Base-by-base conservation (phyloP, 805 yeast species). In the Kluyveromyces nonfermentans region DNA sequence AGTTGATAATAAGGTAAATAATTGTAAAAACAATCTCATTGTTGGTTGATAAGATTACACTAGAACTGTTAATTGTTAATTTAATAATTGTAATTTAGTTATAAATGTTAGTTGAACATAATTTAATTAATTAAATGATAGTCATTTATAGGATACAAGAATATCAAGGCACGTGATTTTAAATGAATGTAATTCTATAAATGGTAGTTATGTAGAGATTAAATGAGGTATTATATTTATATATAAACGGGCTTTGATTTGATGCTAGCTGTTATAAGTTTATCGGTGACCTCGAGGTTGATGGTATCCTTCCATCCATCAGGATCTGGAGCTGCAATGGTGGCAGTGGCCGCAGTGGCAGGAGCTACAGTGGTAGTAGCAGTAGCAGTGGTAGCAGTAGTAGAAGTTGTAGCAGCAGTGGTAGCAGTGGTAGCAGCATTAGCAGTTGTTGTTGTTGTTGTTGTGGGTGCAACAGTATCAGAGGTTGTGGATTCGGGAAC, bases 161-260 rank as follows among this genome's bases (percentile, higher is more conserved):
- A n/a, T n/a, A n/a, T n/a, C n/a, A n/a, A n/a, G n/a, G n/a, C n/a
- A n/a, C n/a, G n/a, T n/a, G n/a, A n/a, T n/a, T n/a, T n/a, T n/a
- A n/a, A n/a, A n/a, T n/a, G n/a, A n/a, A n/a, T n/a, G n/a, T n/a
- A n/a, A n/a, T n/a, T n/a, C n/a, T n/a, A n/a, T n/a, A n/a, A n/a
- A n/a, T n/a, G n/a, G n/a, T n/a, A n/a, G n/a, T n/a, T n/a, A n/a
- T n/a, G n/a, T n/a, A n/a, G n/a, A n/a, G n/a, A n/a, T n/a, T n/a
- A n/a, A n/a, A n/a, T n/a, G n/a, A n/a, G n/a, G n/a, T n/a, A n/a
- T n/a, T n/a, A n/a, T n/a, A n/a, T n/a, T 34, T 42, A 57, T 41
- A 62, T 54, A 45, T 59, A 62, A 32, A 55, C 62, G 12, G 65
- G 62, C 6, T 53, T 54, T 17, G 64, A 56, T 42, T 56, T 57